Conservation (phyloP, 2,329 filamentous ascomycete genomes). For the Fusarium abutilonis region DNA sequence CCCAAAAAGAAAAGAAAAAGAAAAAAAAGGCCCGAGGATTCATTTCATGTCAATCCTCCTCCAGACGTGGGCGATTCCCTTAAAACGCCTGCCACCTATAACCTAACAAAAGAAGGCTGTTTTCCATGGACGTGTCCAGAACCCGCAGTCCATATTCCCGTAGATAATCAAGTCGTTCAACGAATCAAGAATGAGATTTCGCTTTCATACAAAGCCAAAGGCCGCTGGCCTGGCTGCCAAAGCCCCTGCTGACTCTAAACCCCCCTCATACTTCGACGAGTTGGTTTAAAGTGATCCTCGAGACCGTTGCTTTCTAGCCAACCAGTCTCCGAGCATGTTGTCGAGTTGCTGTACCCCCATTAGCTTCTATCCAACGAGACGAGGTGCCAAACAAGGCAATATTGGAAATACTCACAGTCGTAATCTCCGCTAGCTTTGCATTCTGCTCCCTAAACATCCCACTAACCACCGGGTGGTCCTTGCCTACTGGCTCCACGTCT, state of each 20-base stretch:
- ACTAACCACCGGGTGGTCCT: constrained; percentile 86
- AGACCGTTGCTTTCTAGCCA: constrained; percentile 74
- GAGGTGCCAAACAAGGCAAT: background rate
- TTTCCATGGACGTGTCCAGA: constrained; percentile 39
- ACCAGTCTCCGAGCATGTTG: constrained; percentile 83
- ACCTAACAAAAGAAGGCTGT: constrained; percentile 43
- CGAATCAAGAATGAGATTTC: constrained; percentile 39
- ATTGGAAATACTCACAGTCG: constrained; percentile 63
- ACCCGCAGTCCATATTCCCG: constrained; percentile 39
- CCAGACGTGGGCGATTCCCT: constrained; percentile 27
- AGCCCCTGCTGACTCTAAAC: too few relatives aligned
- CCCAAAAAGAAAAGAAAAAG: constrained; percentile 5
- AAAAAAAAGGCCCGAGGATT: constrained; percentile 35
- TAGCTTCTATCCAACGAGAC: constrained; percentile 19
- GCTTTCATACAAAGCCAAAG: constrained; percentile 27
- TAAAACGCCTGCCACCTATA: constrained; percentile 44
- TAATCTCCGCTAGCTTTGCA: constrained; percentile 85
- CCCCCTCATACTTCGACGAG: background rate
- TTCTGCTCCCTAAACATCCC: constrained; percentile 88
- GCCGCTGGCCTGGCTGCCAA: constrained; percentile 8
- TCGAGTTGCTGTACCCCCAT: constrained; percentile 74
- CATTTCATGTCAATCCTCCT: constrained; percentile 42
- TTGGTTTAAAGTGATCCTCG: constrained; percentile 57
- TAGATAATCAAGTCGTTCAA: constrained; percentile 45
- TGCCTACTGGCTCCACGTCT: constrained; percentile 78